Evolutionary conservation across 1,284 basidiomycete species (phyloP).

Genomic region (Phenoliferia sp.): DNA sequence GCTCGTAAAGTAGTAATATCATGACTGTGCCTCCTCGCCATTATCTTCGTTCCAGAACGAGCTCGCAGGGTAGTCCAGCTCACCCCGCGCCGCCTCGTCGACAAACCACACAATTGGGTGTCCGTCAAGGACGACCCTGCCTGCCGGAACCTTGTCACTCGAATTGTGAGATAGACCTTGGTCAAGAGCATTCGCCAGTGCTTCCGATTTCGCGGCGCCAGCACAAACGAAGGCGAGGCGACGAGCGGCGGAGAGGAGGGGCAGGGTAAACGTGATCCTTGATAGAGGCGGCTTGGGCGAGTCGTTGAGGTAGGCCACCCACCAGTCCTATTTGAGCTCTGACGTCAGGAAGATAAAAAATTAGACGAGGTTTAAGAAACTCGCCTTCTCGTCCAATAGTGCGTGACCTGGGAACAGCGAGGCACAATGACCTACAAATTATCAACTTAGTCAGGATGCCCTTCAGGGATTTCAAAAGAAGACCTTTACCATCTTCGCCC

Average conservation of each 20-base stretch:
- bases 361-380: neutral
- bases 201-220: neutral
- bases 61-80: neutral
- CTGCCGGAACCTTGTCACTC: conserved; percentile 1
- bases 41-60: conserved; percentile 14
- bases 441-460: rapidly evolving
- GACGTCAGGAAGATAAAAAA: neutral
- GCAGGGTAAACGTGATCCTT: conserved; percentile 52
- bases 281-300: conserved; percentile 83
- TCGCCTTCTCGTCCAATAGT: conserved; percentile 50
- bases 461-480: neutral
- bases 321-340: conserved; percentile 66
- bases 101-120: conserved; percentile 14
- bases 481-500: conserved; percentile 47
- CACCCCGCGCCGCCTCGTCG: conserved; percentile 1
- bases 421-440: conserved; percentile 71
- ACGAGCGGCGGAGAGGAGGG: conserved; percentile 9
- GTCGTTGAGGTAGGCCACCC: conserved; percentile 88
- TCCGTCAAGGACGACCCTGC: neutral
- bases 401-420: conserved; percentile 87
- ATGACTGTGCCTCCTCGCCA: no score
- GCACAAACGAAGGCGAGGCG: conserved; percentile 11
- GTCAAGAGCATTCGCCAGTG: conserved; percentile 7
- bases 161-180: neutral
- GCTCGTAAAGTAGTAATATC: no score